Percentiles rank a stretch among this genome's conserved stretches.
These are phyloP conservation scores for Voacanga thouarsii DNA, from an alignment of 257 asterid genomes.

Conservation along the genomic window DNA sequence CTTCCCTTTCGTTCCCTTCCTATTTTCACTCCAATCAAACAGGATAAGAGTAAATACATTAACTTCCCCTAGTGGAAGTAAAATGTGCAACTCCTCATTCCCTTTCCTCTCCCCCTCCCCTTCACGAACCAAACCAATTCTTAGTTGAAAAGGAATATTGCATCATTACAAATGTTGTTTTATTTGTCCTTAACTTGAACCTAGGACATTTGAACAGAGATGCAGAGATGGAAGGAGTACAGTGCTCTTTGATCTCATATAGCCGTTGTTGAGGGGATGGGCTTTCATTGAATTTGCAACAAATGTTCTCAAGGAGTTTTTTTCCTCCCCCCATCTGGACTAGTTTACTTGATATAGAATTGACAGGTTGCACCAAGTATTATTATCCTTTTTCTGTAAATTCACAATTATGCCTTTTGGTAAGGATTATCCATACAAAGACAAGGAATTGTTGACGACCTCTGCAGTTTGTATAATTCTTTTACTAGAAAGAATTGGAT, in stretches of 20 bases:
- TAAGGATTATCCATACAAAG: not conserved
- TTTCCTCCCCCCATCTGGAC: not conserved
- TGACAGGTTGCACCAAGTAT: not conserved
- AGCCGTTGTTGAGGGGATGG: not conserved
- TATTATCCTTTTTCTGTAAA: not conserved
- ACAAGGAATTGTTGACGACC: not conserved
- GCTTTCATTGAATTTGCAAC: not conserved
- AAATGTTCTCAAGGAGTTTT: not conserved
- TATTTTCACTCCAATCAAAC: no score
- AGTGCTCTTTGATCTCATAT: not conserved
- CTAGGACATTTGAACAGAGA: conserved; percentile 1
- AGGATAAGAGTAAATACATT: no score
- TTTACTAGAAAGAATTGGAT: not conserved
- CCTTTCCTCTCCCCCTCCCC: no score
- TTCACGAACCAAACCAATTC: no score
- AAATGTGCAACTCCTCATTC: no score
- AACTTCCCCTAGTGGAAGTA: no score
- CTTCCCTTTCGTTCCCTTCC: no score
- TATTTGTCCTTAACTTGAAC: not conserved
- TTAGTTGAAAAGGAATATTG: not conserved
- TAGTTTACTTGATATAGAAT: not conserved
- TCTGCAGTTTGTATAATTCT: not conserved
- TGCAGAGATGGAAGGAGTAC: not conserved
- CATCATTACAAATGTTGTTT: not conserved
- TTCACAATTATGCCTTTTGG: not conserved